phyloP scores from a whole-genome alignment of 768 basidiomycete species.

The Xerocomus spinulosus region DNA sequence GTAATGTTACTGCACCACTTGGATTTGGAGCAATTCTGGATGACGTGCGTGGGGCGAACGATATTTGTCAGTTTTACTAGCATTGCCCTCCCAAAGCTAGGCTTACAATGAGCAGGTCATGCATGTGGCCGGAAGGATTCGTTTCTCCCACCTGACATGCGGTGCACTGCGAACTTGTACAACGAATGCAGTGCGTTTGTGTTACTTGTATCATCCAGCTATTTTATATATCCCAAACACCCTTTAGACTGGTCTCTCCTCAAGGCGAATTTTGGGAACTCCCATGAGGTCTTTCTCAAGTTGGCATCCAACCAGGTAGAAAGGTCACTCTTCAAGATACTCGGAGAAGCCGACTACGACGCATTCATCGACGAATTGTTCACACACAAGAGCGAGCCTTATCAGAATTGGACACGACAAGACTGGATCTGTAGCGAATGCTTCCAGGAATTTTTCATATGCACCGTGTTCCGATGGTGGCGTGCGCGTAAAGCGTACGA shows the following conservation, averaged over 20 bases:
- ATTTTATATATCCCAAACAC: not conserved
- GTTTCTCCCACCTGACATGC: not conserved
- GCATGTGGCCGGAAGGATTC: not conserved
- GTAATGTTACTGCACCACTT: not conserved
- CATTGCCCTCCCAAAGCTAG: not conserved
- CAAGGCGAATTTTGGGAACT: slow-evolving; percentile 1
- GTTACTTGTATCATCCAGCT: not conserved
- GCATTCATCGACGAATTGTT: slow-evolving; percentile 8
- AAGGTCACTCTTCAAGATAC: slow-evolving; percentile 4
- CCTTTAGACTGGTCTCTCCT: slow-evolving; percentile 9
- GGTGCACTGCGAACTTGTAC: slow-evolving; percentile 6
- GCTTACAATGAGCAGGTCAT: slow-evolving; percentile 3
- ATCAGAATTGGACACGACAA: slow-evolving; percentile 4
- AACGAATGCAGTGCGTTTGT: slow-evolving; percentile 10
- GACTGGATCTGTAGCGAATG: slow-evolving; percentile 9
- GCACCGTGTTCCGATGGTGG: slow-evolving; percentile 12
- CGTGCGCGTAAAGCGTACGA: too few species aligned
- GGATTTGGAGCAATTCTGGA: slow-evolving; percentile 13
- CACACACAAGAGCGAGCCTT: slow-evolving; percentile 1
- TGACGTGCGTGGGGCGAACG: slow-evolving; percentile 3
- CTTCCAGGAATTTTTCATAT: slow-evolving; percentile 3
- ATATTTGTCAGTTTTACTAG: slow-evolving; percentile 5
- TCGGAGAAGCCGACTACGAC: slow-evolving; percentile 3
- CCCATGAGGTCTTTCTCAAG: not conserved
- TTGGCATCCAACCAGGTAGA: slow-evolving; percentile 1